Percentiles rank a stretch among this genome's conserved stretches.
phyloP scores from a whole-genome alignment of 1,284 basidiomycete species.

The Sanghuangporus sanghuang region DNA sequence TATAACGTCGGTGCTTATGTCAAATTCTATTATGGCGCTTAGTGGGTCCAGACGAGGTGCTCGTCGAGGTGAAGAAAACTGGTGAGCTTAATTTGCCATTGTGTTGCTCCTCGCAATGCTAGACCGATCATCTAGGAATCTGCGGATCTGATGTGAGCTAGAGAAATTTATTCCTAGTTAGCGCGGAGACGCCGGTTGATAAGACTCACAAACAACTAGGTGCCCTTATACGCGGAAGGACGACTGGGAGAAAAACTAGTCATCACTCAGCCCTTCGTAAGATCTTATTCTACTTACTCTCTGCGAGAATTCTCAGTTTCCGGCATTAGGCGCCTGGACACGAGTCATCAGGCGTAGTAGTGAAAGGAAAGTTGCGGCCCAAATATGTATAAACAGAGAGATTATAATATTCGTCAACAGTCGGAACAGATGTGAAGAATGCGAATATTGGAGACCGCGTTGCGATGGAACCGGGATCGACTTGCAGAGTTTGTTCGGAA shows the following conservation, averaged over 20 bases:
- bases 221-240: constrained; percentile 73
- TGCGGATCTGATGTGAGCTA: constrained; percentile 79
- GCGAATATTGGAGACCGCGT: constrained; percentile 81
- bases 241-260: constrained; percentile 46
- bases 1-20: not conserved
- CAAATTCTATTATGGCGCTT: not conserved
- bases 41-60: constrained; percentile 76
- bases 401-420: not conserved
- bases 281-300: constrained; percentile 3
- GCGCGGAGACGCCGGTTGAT: constrained; percentile 1
- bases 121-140: constrained; percentile 51
- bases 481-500: constrained; percentile 64
- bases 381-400: not conserved
- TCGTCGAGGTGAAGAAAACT: constrained; percentile 90
- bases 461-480: constrained; percentile 80
- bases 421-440: constrained; percentile 38
- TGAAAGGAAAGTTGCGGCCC: constrained; percentile 24
- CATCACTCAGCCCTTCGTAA: constrained; percentile 64
- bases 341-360: constrained; percentile 49
- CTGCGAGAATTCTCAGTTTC: constrained; percentile 1
- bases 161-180: constrained; percentile 1
- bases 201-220: constrained; percentile 33
- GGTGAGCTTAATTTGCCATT: constrained; percentile 39
- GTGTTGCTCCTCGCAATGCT: not conserved
- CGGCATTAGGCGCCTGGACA: constrained; percentile 45